Conservation (phyloP, 805 yeast genomes). For the Kuraishia capsulata region DNA sequence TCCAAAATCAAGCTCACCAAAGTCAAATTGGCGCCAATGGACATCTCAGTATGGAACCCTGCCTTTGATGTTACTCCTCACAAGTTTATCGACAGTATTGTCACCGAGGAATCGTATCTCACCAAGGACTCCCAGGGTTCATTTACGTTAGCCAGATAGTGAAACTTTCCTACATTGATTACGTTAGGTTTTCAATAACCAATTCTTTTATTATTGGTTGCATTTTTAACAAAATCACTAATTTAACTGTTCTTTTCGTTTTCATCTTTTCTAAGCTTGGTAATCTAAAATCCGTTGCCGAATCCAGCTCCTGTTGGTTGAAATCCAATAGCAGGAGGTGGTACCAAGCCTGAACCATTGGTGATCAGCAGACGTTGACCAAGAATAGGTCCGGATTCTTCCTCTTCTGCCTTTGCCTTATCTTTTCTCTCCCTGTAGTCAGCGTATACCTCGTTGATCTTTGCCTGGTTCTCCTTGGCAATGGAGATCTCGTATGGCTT, state of each 20-base stretch:
- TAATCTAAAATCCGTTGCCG: constrained; percentile 44
- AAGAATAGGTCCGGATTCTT: constrained; percentile 33
- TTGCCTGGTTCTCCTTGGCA: constrained; percentile 68
- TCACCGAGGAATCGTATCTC: constrained; percentile 67
- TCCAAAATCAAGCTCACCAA: constrained; percentile 27
- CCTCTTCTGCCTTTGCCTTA: constrained; percentile 40
- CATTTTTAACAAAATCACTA: background rate
- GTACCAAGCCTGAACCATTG: constrained; percentile 47
- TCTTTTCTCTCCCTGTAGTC: constrained; percentile 67
- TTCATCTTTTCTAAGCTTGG: too few species aligned
- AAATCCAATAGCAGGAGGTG: constrained; percentile 42
- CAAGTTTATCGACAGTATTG: constrained; percentile 74
- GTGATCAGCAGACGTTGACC: constrained; percentile 78
- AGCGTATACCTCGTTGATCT: constrained; percentile 52
- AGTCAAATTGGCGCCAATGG: constrained; percentile 79
- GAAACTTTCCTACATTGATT: too few species aligned
- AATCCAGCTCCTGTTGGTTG: constrained; percentile 70
- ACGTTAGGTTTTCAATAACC: too few species aligned
- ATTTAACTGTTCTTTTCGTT: constrained; percentile 1
- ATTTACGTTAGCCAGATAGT: constrained; percentile 18
- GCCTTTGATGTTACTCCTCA: constrained; percentile 92
- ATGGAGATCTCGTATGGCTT: constrained; percentile 88
- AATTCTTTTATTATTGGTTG: background rate
- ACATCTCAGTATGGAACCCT: constrained; percentile 89
- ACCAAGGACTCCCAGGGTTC: constrained; percentile 40